Percentiles rank a stretch among this genome's conserved stretches.
Evolutionary conservation across 2,329 filamentous ascomycete species (phyloP).

Genomic region (Zymoseptoria pseudotritici): DNA sequence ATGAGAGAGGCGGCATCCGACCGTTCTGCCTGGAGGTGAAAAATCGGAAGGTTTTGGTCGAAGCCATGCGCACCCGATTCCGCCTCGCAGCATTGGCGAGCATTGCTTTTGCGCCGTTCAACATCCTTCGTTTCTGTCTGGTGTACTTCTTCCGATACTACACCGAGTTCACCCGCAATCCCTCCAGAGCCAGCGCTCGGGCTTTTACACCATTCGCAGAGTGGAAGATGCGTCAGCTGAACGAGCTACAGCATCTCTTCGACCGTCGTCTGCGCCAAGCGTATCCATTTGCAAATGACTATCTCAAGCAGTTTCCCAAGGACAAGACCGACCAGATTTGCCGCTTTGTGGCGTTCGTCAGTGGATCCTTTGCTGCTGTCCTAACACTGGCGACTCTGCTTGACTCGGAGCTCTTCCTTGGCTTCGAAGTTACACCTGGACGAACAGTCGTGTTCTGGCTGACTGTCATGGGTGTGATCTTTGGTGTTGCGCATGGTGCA

Average conservation of each 20-base stretch:
- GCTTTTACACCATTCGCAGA: conserved; percentile 89
- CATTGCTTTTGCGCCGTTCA: conserved; percentile 76
- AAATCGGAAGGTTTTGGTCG: conserved; percentile 69
- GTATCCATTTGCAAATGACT: conserved; percentile 83
- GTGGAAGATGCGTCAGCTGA: conserved; percentile 99
- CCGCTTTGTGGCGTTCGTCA: conserved; percentile 77
- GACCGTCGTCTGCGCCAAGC: conserved; percentile 88
- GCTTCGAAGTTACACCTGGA: conserved; percentile 83
- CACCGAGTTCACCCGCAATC: conserved; percentile 94
- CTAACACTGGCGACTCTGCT: conserved; percentile 76
- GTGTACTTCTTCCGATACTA: conserved; percentile 95
- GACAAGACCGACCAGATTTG: conserved; percentile 82
- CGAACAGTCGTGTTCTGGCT: conserved; percentile 88
- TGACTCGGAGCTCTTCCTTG: conserved; percentile 83
- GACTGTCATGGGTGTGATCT: conserved; percentile 72
- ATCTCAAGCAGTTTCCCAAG: conserved; percentile 94
- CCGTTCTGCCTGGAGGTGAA: conserved; percentile 79
- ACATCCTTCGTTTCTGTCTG: conserved; percentile 77
- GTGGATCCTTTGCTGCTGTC: conserved; percentile 78
- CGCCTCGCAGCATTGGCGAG: conserved; percentile 79
- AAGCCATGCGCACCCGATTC: conserved; percentile 69
- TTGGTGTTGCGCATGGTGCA: conserved; percentile 73
- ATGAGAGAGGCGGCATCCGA: conserved; percentile 77
- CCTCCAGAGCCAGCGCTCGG: conserved; percentile 74
- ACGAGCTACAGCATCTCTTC: conserved; percentile 89